Percentiles rank a stretch among this genome's conserved stretches.
These are phyloP conservation scores for Lippia alba DNA, from an alignment of 305 asterid genomes.

Conservation along the genomic window DNA sequence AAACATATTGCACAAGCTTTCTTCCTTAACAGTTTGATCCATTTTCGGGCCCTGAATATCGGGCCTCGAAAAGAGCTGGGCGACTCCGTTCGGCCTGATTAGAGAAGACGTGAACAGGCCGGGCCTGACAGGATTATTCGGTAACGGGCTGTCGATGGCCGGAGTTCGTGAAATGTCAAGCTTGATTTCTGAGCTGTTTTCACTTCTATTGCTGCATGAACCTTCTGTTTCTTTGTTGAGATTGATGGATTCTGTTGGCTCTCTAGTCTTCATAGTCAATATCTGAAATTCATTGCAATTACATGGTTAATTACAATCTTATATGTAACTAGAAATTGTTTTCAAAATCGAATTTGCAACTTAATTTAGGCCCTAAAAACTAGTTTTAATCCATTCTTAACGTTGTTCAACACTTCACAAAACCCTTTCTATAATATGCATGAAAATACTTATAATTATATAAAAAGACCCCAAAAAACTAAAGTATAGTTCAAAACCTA, in stretches of 20 bases:
- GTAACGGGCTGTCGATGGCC: slow-evolving; percentile 54
- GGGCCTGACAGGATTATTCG: slow-evolving; percentile 31
- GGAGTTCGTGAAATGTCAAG: slow-evolving; percentile 56
- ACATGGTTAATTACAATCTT: background rate
- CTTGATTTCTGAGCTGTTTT: slow-evolving; percentile 70
- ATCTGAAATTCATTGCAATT: slow-evolving; percentile 39
- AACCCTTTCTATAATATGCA: too few species aligned
- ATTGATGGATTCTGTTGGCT: slow-evolving; percentile 69
- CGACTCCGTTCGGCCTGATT: slow-evolving; percentile 40
- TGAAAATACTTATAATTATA: too few species aligned
- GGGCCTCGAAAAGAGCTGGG: slow-evolving; percentile 49
- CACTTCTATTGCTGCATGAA: slow-evolving; percentile 64
- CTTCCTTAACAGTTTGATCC: slow-evolving; percentile 60
- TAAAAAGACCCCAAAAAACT: too few species aligned
- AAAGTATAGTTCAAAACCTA: too few species aligned
- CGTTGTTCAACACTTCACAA: too few species aligned
- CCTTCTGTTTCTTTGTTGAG: slow-evolving; percentile 79
- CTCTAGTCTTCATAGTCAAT: slow-evolving; percentile 58
- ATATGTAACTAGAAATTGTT: background rate
- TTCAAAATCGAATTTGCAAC: background rate
- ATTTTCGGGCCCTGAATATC: slow-evolving; percentile 46
- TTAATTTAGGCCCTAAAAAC: background rate
- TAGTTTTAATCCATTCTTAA: too few species aligned
- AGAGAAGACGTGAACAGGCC: slow-evolving; percentile 47
- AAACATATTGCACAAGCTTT: slow-evolving; percentile 62